These are phyloP conservation scores for Komagataella pseudopastoris DNA, from an alignment of 805 yeast genomes.

Conservation along the genomic window DNA sequence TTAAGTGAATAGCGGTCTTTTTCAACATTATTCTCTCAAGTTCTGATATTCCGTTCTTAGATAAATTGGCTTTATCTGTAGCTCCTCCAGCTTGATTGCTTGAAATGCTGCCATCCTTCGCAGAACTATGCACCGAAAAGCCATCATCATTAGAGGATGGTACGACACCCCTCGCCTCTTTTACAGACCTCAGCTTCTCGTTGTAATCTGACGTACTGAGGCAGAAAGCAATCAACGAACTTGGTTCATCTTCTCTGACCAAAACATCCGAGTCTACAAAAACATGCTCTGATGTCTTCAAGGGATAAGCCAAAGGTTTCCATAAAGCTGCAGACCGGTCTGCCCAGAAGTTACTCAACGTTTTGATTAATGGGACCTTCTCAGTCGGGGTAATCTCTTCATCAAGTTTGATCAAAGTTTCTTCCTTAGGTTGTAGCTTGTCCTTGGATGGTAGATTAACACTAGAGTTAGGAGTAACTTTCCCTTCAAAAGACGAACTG, in stretches of 20 bases:
- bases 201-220: constrained; percentile 74
- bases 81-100: neutral
- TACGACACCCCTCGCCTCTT: constrained; percentile 2
- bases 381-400: constrained; percentile 35
- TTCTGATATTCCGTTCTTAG: constrained; percentile 16
- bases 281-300: constrained; percentile 70
- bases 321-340: constrained; percentile 91
- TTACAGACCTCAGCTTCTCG: constrained; percentile 11
- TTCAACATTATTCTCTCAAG: constrained; percentile 66
- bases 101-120: neutral
- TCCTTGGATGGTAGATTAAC: neutral
- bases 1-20: constrained; percentile 77
- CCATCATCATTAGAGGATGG: neutral
- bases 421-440: neutral
- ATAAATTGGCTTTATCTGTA: constrained; percentile 8
- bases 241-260: constrained; percentile 93
- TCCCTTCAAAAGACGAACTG: neutral
- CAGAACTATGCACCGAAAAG: neutral
- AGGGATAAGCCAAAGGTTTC: constrained; percentile 84
- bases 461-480: neutral
- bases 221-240: constrained; percentile 88
- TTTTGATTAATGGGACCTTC: constrained; percentile 63
- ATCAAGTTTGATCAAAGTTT: constrained; percentile 3
- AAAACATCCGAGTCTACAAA: constrained; percentile 90
- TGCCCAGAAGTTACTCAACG: constrained; percentile 90